Evolutionary conservation across 805 yeast genomes (phyloP).

Genomic region (Huiozyma sinensis): DNA sequence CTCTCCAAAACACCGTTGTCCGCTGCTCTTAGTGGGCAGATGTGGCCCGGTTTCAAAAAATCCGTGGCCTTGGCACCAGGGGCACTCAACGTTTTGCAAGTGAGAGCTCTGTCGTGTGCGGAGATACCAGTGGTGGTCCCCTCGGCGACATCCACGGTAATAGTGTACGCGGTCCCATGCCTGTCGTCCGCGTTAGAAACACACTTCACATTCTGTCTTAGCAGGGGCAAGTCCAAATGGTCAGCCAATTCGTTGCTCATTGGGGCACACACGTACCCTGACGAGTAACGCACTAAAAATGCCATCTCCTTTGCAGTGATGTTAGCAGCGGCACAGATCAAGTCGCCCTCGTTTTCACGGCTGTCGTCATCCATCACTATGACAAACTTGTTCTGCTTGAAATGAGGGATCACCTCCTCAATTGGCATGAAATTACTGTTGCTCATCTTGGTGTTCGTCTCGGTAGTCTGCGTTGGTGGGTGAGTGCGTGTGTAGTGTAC

Average conservation of each 20-base stretch:
- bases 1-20: conserved; percentile 74
- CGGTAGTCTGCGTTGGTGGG: background rate
- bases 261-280: conserved; percentile 94
- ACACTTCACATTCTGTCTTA: conserved; percentile 33
- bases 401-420: conserved; percentile 23
- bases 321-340: conserved; percentile 82
- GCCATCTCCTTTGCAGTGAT: conserved; percentile 85
- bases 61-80: conserved; percentile 41
- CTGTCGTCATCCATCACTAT: conserved; percentile 95
- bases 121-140: conserved; percentile 97
- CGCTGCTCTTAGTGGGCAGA: conserved; percentile 84
- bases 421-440: conserved; percentile 14
- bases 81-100: conserved; percentile 63
- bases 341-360: conserved; percentile 96
- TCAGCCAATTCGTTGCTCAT: conserved; percentile 71
- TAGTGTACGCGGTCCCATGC: conserved; percentile 95
- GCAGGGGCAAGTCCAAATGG: conserved; percentile 62
- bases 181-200: conserved; percentile 47
- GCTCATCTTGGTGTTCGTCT: background rate
- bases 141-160: conserved; percentile 74
- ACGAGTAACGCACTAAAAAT: conserved; percentile 73
- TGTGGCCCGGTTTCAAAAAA: conserved; percentile 87
- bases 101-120: conserved; percentile 85
- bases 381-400: conserved; percentile 44
- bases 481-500: background rate